Evolutionary conservation across 805 yeast species (phyloP).

Genomic region (Tetrapisispora namnaoensis): DNA sequence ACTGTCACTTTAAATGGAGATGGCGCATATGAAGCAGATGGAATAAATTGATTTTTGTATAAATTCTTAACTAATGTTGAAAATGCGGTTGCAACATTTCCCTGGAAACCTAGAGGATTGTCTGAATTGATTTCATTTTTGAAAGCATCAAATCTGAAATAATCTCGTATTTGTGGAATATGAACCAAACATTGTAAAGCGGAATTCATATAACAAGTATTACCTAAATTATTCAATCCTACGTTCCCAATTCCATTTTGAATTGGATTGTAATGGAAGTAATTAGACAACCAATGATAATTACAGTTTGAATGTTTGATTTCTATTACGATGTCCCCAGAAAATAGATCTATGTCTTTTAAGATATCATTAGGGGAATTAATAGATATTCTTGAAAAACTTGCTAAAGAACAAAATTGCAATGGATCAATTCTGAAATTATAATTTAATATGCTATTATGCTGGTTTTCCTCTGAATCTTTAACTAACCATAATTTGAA

Average conservation of each 20-base stretch:
- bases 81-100: slow-evolving; percentile 71
- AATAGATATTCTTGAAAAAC: slow-evolving; percentile 18
- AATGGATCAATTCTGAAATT: slow-evolving; percentile 21
- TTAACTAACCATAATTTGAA: slow-evolving; percentile 22
- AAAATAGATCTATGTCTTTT: slow-evolving; percentile 13
- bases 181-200: slow-evolving; percentile 86
- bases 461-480: slow-evolving; percentile 6
- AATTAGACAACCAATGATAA: slow-evolving; percentile 32
- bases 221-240: slow-evolving; percentile 70
- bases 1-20: slow-evolving; percentile 67
- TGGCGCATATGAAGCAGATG: slow-evolving; percentile 41
- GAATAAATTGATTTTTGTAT: slow-evolving; percentile 32
- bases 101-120: slow-evolving; percentile 82
- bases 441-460: slow-evolving; percentile 4
- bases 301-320: slow-evolving; percentile 18
- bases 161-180: slow-evolving; percentile 70
- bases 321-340: slow-evolving; percentile 30
- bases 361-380: slow-evolving; percentile 11
- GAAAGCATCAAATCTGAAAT: slow-evolving; percentile 55
- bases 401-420: slow-evolving; percentile 20
- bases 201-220: slow-evolving; percentile 91
- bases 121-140: slow-evolving; percentile 56
- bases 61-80: slow-evolving; percentile 55
- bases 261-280: slow-evolving; percentile 24
- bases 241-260: slow-evolving; percentile 39